These are phyloP conservation scores for Cercospora sesami DNA, from an alignment of 2,329 filamentous ascomycete species.

Conservation along the genomic window DNA sequence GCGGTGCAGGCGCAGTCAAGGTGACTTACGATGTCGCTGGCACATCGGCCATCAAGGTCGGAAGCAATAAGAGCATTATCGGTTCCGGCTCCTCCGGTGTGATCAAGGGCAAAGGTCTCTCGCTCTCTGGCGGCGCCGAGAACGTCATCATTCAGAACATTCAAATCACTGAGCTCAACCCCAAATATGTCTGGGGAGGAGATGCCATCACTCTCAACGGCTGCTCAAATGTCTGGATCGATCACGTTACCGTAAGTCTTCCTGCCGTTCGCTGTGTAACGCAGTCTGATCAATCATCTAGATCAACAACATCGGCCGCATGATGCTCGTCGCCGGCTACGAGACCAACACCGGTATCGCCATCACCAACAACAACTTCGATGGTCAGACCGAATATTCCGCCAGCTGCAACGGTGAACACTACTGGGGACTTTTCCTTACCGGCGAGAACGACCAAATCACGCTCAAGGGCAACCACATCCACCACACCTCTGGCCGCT, in stretches of 20 bases:
- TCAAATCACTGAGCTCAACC: constrained; percentile 42
- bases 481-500: constrained; percentile 58
- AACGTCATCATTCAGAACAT: constrained; percentile 58
- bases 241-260: constrained; percentile 41
- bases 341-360: constrained; percentile 57
- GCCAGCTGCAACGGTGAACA: constrained; percentile 58
- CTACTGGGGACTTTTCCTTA: constrained; percentile 49
- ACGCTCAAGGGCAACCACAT: constrained; percentile 64
- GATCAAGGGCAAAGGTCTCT: constrained; percentile 47
- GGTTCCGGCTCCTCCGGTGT: constrained; percentile 44
- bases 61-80: constrained; percentile 46
- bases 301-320: constrained; percentile 59
- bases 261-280: too few species aligned
- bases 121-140: constrained; percentile 42
- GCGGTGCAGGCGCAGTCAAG: constrained; percentile 15
- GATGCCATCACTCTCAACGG: constrained; percentile 43
- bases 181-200: constrained; percentile 43
- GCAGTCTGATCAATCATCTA: too few species aligned
- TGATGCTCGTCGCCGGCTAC: constrained; percentile 61
- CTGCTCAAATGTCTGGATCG: constrained; percentile 42
- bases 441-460: constrained; percentile 57
- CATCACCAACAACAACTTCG: constrained; percentile 61
- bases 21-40: constrained; percentile 57
- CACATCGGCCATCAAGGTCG: constrained; percentile 46
- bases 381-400: constrained; percentile 57